Evolutionary conservation across 2,329 filamentous ascomycete species (phyloP), one percentile per base, ranked within the genome.

Genomic region (Endothia cerciana): DNA sequence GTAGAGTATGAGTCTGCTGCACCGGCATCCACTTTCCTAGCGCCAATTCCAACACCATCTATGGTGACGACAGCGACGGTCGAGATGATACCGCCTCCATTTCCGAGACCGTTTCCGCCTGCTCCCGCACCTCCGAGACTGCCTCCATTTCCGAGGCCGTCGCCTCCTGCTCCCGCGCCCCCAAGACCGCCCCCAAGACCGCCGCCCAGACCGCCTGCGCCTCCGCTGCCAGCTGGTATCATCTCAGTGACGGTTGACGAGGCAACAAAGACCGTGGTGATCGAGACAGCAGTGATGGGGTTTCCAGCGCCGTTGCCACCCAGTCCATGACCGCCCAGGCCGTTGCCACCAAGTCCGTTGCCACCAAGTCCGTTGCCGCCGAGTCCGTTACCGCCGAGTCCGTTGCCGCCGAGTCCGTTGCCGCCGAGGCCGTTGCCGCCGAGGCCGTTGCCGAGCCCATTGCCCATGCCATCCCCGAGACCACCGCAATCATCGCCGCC

Each of bases 51-150:
- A 36, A 60, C 65, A 45, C 63, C 65, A 40, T 65, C 60, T 17
- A 67, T 57, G 33, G 60, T 68, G 57, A 68, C 60, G 28, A 66
- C 57, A 61, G 66, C 64, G 43, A 68, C 49, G 36, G 66, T 68
- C 43, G 66, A 68, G 41, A 68, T 36, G 57, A 66, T 51, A 28
- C 57, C 64, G 8, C 66, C 63, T 22, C 63, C 66, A 36, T 58
- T 55, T 30, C 66, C 62, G 45, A 45, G 15, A 22, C 62, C 62
- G 8, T 40, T 59, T 43, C 59, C 62, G 45, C 53, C 55, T 41
- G 45, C 41, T 33, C 51, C 65, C 36, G 38, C 53, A 38, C 62
- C 62, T 25, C 61, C 65, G 13, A 60, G 40, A 5, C 60, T 45
- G 11, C 56, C 51, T 62, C 62, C 65, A n/a, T 58, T 53, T 40